phyloP scores from a whole-genome alignment of 345 rosid species.

The Combretum micranthum region DNA sequence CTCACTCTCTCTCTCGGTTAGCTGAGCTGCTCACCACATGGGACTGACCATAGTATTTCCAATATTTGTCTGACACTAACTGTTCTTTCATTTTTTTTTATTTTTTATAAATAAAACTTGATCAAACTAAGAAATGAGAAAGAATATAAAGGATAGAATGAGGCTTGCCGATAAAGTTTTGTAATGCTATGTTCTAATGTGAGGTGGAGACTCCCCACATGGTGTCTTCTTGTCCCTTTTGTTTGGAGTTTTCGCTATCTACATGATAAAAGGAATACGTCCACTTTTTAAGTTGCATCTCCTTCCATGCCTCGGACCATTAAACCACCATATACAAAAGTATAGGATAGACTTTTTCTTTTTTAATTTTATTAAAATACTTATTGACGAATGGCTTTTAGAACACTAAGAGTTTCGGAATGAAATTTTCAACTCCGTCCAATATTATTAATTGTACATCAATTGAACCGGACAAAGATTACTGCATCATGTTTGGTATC shows the following conservation, averaged over 20 bases:
- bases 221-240: constrained; percentile 58
- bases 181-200: constrained; percentile 20
- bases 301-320: too few relatives aligned
- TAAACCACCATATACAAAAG: too few relatives aligned
- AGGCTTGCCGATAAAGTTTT: constrained; percentile 17
- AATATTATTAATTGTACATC: too few relatives aligned
- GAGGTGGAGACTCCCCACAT: constrained; percentile 42
- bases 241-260: constrained; percentile 54
- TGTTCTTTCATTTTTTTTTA: constrained; percentile 9
- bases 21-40: constrained; percentile 65
- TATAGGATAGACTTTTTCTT: too few relatives aligned
- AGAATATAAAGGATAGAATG: constrained; percentile 24
- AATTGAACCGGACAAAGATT: too few relatives aligned
- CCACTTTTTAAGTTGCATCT: too few relatives aligned
- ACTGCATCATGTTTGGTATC: too few relatives aligned
- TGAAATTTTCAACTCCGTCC: too few relatives aligned
- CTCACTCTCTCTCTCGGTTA: constrained; percentile 6
- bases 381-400: too few relatives aligned
- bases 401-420: too few relatives aligned
- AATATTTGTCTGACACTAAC: constrained; percentile 8
- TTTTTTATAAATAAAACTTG: not conserved
- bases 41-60: constrained; percentile 7
- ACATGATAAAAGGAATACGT: not conserved
- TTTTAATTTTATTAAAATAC: too few relatives aligned
- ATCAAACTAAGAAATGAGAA: constrained; percentile 17